Conservation (phyloP, 2,329 filamentous ascomycete genomes). For the Sporothrix euskadiensis region DNA sequence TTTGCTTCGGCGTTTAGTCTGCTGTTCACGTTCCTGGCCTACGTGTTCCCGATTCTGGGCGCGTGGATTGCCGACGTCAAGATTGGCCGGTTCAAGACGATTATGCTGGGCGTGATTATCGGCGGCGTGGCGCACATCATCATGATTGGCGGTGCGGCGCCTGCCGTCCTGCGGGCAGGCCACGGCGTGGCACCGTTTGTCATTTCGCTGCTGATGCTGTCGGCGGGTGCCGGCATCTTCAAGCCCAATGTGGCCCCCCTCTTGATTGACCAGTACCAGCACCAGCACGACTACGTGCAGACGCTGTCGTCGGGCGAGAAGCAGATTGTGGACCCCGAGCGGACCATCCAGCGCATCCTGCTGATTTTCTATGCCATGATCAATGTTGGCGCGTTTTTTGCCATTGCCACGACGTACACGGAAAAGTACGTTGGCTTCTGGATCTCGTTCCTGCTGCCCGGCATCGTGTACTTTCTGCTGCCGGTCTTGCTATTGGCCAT, state of each 20-base stretch:
- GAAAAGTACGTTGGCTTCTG: slow-evolving; percentile 77
- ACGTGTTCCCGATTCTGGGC: slow-evolving; percentile 52
- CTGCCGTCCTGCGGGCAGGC: slow-evolving; percentile 54
- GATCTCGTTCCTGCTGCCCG: slow-evolving; percentile 58
- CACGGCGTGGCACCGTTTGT: slow-evolving; percentile 61
- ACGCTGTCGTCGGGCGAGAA: slow-evolving; percentile 47
- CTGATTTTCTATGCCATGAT: slow-evolving; percentile 63
- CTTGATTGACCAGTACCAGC: slow-evolving; percentile 47
- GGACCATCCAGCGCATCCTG: slow-evolving; percentile 48
- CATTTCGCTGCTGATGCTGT: slow-evolving; percentile 64
- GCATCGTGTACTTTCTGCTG: slow-evolving; percentile 59
- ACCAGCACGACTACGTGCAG: slow-evolving; percentile 46
- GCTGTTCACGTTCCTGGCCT: slow-evolving; percentile 51
- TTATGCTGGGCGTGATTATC: slow-evolving; percentile 55
- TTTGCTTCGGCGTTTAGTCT: slow-evolving; percentile 49
- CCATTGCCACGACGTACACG: slow-evolving; percentile 67
- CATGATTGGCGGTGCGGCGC: slow-evolving; percentile 63
- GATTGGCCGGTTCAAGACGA: slow-evolving; percentile 67
- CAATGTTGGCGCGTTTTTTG: slow-evolving; percentile 65
- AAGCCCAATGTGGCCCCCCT: slow-evolving; percentile 59
- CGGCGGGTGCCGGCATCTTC: slow-evolving; percentile 68
- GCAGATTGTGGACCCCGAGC: slow-evolving; percentile 50
- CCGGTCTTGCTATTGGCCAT: slow-evolving; percentile 59
- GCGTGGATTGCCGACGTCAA: slow-evolving; percentile 64
- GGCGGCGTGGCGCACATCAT: slow-evolving; percentile 66